These are phyloP conservation scores for Ophiocordyceps camponoti-floridani DNA, from an alignment of 2,329 filamentous ascomycete species.

Conservation along the genomic window DNA sequence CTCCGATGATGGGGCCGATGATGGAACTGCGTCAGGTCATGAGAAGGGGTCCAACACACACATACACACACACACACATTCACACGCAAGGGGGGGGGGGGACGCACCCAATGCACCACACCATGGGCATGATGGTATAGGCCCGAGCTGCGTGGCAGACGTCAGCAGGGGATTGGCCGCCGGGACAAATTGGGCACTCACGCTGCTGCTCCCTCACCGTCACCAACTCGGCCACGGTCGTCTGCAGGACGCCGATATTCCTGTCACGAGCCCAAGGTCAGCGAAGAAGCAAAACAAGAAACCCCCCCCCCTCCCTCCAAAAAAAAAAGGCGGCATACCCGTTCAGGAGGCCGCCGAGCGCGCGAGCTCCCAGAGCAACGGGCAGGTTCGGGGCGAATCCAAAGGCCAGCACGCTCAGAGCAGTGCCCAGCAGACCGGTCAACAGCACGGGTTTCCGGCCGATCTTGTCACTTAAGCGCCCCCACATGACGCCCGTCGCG, in stretches of 20 bases:
- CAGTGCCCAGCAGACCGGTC: constrained; percentile 77
- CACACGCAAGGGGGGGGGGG: too few relatives aligned
- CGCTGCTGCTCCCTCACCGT: constrained; percentile 87
- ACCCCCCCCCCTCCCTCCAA: too few relatives aligned
- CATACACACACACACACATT: too few relatives aligned
- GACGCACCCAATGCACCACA: constrained; percentile 81
- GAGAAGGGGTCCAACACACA: too few relatives aligned
- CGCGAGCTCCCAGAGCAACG: constrained; percentile 71
- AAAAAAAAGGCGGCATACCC: constrained; percentile 34
- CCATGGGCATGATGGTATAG: constrained; percentile 94
- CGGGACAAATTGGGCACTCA: constrained; percentile 22
- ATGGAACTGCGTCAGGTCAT: constrained; percentile 71
- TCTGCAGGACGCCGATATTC: constrained; percentile 90
- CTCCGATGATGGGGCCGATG: constrained; percentile 79
- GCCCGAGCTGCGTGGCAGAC: constrained; percentile 47
- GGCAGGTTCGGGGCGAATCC: constrained; percentile 74
- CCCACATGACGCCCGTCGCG: constrained; percentile 83
- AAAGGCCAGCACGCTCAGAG: constrained; percentile 81
- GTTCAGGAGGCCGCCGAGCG: constrained; percentile 79
- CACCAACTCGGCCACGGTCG: constrained; percentile 84
- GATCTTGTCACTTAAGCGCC: constrained; percentile 74
- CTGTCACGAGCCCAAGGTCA: constrained; percentile 19
- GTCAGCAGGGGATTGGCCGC: neutral
- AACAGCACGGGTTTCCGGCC: constrained; percentile 86
- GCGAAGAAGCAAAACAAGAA: too few relatives aligned